Base-by-base conservation (phyloP, 2,329 filamentous ascomycete species). In the Cladosporium halotolerans region DNA sequence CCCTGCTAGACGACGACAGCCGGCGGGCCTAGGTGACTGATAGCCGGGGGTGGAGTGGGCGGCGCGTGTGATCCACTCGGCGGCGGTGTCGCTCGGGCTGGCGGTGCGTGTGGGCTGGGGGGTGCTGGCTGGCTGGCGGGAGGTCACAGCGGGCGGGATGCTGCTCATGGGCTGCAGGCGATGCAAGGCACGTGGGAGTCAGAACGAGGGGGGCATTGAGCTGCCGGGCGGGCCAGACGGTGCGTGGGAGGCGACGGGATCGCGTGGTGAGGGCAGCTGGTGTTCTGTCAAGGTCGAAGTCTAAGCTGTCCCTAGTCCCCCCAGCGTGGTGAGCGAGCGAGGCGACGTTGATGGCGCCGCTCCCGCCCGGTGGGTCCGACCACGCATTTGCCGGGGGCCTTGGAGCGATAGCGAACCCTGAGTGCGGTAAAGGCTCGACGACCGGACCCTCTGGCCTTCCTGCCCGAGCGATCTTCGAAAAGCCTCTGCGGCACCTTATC, bases 131-230 rank as follows among this genome's bases (percentile, higher is more conserved):
- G 23, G 23, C 23, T 28, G 23, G 2, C 23, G 45, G 33, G 34
- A n/a, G 34, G 13, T 39, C 13, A 39, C 36, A 7, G 13, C 36
- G 36, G 39, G 45, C 11, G 47, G 32, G 40, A 16, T 38, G 16
- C 39, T 13, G 48, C 48, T 51, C 40, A 44, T 42, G 40, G 40
- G 39, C 9, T 28, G 45, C 19, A 23, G 40, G 39, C 39, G 18
- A 44, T 31, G 48, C 48, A 38, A 51, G 48, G 48, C 48, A 51
- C 48, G 48, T 51, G 48, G 47, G 47, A 42, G n/a, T 38, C 11
- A 28, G 16, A 14, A 11, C 19, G 19, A 51, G 41, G 39, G 47
- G 39, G 31, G 39, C 38, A 50, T 50, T 50, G 47, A 39, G 42
- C 47, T 50, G 47, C 47, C 38, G 39, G 39, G 11, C n/a, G 32